These are phyloP conservation scores for Aspergillus sp. DNA, from an alignment of 2,329 filamentous ascomycete genomes.

Conservation along the genomic window DNA sequence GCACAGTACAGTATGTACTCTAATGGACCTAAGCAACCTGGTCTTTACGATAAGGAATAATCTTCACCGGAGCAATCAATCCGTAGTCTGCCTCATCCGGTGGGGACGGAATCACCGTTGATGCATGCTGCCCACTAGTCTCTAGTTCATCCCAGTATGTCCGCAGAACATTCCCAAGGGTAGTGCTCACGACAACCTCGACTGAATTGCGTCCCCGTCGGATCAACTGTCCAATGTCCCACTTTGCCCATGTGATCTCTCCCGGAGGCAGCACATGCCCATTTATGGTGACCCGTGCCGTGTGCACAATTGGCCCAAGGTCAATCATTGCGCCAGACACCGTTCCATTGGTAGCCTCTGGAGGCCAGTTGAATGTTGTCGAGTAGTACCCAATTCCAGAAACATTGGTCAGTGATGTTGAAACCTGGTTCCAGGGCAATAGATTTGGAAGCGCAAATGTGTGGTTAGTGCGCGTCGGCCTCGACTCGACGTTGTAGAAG, in stretches of 20 bases:
- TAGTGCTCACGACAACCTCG: neutral
- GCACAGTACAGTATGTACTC: too few relatives aligned
- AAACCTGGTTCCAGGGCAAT: slow-evolving; percentile 39
- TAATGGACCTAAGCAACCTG: neutral
- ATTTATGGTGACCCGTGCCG: slow-evolving; percentile 15
- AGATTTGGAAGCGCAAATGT: slow-evolving; percentile 34
- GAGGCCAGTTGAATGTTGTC: slow-evolving; percentile 19
- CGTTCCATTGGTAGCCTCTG: neutral
- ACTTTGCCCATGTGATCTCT: slow-evolving; percentile 10
- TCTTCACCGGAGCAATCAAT: neutral
- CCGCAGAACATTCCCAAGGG: neutral
- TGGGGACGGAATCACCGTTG: neutral
- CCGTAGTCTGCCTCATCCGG: neutral
- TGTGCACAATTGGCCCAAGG: slow-evolving; percentile 16
- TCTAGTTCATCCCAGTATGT: neutral
- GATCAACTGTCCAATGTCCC: neutral
- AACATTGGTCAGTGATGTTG: slow-evolving; percentile 28
- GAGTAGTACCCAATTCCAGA: slow-evolving; percentile 26
- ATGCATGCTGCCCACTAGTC: neutral
- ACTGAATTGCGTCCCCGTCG: neutral
- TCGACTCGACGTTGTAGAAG: slow-evolving; percentile 27
- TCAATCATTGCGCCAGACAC: slow-evolving; percentile 18
- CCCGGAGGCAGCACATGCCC: slow-evolving; percentile 13
- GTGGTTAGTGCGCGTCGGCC: slow-evolving; percentile 30
- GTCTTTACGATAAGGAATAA: neutral